A percentile compares a stretch with the other conserved stretches of the same genome.
phyloP scores from a whole-genome alignment of 176 grass and related monocot species.

The Chloris gayana region DNA sequence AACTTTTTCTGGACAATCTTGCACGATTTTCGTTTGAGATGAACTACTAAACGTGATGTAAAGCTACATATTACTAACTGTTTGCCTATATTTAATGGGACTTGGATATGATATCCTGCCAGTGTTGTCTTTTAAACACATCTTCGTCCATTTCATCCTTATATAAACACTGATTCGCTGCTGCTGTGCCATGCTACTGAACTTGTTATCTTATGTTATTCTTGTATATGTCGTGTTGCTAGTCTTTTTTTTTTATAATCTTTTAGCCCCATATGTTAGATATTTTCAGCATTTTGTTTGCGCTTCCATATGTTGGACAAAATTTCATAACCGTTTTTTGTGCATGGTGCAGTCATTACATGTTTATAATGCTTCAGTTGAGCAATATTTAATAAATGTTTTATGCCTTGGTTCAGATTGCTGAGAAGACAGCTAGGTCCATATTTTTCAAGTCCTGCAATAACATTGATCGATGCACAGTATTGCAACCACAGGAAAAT shows the following conservation, averaged over 20 bases:
- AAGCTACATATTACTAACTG: neutral
- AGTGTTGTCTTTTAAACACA: neutral
- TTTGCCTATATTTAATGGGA: neutral
- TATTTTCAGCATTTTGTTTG: neutral
- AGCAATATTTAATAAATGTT: neutral
- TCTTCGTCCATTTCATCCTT: neutral
- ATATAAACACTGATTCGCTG: neutral
- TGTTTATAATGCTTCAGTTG: neutral
- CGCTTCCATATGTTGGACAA: neutral
- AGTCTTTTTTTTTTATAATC: neutral
- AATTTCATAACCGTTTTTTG: neutral
- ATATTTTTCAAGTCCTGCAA: constrained; percentile 61
- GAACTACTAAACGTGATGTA: neutral
- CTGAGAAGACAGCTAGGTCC: constrained; percentile 60
- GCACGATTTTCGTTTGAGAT: neutral
- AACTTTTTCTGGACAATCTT: constrained; percentile 29
- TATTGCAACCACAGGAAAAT: constrained; percentile 7
- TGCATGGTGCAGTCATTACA: neutral
- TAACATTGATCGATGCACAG: constrained; percentile 56
- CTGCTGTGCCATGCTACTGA: neutral
- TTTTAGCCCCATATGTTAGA: neutral
- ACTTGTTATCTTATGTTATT: neutral
- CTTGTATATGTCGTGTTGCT: no score
- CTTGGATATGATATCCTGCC: neutral
- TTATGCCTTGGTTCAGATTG: constrained; percentile 56